phyloP scores from a whole-genome alignment of 352 stramenopile species.

The Globisporangium cederbergense region DNA sequence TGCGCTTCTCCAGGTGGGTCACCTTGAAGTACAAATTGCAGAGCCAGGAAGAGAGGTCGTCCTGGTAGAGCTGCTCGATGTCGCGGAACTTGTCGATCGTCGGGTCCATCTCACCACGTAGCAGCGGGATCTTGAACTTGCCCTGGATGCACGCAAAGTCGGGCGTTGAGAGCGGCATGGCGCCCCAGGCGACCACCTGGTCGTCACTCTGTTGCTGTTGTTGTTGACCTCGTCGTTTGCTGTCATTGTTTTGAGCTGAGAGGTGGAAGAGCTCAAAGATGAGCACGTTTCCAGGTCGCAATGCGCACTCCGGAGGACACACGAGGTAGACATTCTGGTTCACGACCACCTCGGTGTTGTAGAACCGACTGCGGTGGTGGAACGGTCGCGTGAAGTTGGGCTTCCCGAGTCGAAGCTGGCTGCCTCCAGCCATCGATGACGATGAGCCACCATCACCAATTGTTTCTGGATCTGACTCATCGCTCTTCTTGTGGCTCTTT shows the following conservation, averaged over 20 bases:
- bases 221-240: conserved; percentile 4
- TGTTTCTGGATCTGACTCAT: neutral
- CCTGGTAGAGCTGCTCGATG: conserved; percentile 64
- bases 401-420: conserved; percentile 9
- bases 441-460: neutral
- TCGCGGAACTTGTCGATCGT: conserved; percentile 73
- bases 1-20: conserved; percentile 30
- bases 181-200: conserved; percentile 81
- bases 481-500: neutral
- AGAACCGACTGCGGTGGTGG: conserved; percentile 77
- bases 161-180: conserved; percentile 66
- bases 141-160: conserved; percentile 62
- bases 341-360: conserved; percentile 73
- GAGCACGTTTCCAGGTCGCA: conserved; percentile 56
- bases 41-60: conserved; percentile 82
- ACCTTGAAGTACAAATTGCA: conserved; percentile 90
- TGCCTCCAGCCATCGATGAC: neutral
- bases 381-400: conserved; percentile 75
- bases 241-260: conserved; percentile 8
- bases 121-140: conserved; percentile 81
- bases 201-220: conserved; percentile 26
- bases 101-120: conserved; percentile 80
- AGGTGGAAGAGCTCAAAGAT: conserved; percentile 54
- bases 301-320: conserved; percentile 52
- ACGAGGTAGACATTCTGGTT: conserved; percentile 82